Base-by-base conservation (phyloP, 1,284 basidiomycete species). In the Blastosporella zonata region DNA sequence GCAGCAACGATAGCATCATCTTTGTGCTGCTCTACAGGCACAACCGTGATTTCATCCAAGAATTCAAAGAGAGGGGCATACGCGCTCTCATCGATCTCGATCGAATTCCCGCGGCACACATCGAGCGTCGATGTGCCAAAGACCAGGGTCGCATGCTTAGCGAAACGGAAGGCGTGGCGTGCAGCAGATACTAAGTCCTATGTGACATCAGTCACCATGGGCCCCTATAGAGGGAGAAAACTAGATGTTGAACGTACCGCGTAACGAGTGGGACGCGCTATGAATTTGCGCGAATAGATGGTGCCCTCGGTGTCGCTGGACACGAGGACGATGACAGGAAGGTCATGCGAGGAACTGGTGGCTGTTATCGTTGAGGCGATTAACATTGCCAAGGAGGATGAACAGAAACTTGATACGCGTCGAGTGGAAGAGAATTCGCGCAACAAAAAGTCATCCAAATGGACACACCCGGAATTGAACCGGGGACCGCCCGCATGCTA, bases 1-100 rank as follows among this genome's bases (percentile, higher is more conserved):
- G 29, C 8, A 15, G 12, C 27, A 2, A 8, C 36, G 13, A 20
- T 9, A n/a, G 13, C 15, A 6, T 13, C 18, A 20, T 21, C 23
- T 15, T 38, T 6, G 13, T 1, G 29, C 21, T 12, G 8, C 22
- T 3, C 10, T 13, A 23, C 29, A 15, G 17, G 10, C n/a, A 18
- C 29, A 4, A 65, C 57, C 3, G 49, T 55, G 9, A 70, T 47
- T 34, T 63, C 60, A 31, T 67, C 66, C 37, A 70, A 44, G 9
- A 62, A 50, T 4, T 52, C 46, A 43, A 51, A 57, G 31, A 70
- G 58, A 2, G 57, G 44, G 5, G 54, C 50, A 47, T 68, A 70
- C 1, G 62, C 68, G 49, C 56, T 59, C 41, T 66, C 60, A 18
- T 67, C 65, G 15, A 70, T 60, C 39, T 67, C 65, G 6, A 65